A percentile compares a stretch with the other conserved stretches of the same genome.
Evolutionary conservation across 164 flowering plant species (phyloP).

Genomic region (Stephania yunnanensis): DNA sequence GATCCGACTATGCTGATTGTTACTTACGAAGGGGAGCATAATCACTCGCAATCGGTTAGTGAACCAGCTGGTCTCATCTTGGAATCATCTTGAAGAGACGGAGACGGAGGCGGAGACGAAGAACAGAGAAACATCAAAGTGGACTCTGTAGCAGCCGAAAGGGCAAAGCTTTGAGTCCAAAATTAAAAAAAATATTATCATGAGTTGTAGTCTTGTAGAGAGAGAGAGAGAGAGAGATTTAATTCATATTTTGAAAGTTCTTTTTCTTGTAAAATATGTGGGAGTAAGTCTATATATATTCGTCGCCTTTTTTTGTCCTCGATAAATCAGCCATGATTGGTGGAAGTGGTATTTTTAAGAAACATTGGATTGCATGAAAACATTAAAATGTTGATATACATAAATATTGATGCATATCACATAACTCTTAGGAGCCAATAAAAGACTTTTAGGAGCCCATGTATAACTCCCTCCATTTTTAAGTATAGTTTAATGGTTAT

Average conservation of each 20-base stretch:
- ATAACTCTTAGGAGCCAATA: rapidly evolving
- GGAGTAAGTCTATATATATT: neutral
- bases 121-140: neutral
- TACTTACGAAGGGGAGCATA: conserved; percentile 78
- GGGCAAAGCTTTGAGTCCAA: neutral
- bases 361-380: too few species aligned
- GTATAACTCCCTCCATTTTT: too few species aligned
- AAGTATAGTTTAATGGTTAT: too few species aligned
- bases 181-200: neutral
- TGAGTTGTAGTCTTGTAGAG: neutral
- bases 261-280: neutral
- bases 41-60: conserved; percentile 46
- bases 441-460: too few species aligned
- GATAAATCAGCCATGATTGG: neutral
- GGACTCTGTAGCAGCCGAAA: neutral
- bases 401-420: too few species aligned
- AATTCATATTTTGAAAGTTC: neutral
- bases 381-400: too few species aligned
- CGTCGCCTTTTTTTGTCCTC: neutral
- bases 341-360: too few species aligned
- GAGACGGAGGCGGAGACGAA: neutral
- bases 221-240: neutral
- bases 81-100: conserved; percentile 43
- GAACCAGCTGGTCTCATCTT: conserved; percentile 44
- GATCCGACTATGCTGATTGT: conserved; percentile 69